Conservation (phyloP, 2,329 filamentous ascomycete genomes). For the Zasmidium cellare region DNA sequence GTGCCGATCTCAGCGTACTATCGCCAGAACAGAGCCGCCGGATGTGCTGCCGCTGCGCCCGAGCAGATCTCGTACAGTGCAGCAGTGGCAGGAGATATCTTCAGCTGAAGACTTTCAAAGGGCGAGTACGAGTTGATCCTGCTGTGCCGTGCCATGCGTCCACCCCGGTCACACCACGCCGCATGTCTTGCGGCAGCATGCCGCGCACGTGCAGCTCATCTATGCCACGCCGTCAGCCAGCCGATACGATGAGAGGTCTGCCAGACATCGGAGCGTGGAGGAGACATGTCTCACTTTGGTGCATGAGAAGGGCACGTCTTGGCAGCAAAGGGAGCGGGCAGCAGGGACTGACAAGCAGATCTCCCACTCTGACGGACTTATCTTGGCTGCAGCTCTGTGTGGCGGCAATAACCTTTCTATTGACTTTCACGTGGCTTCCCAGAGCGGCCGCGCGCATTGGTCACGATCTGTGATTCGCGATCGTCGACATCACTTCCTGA, state of each 20-base stretch:
- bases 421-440: not conserved
- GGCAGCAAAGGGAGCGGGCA: not conserved
- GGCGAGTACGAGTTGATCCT: not conserved
- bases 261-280: not conserved
- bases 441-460: not conserved
- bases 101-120: not conserved
- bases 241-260: not conserved
- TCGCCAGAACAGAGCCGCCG: not conserved
- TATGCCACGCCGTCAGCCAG: not conserved
- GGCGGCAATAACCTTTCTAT: not conserved
- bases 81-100: not conserved
- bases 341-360: not conserved
- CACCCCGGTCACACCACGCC: not conserved
- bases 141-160: not conserved
- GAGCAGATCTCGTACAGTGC: not conserved
- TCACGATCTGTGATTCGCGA: not conserved
- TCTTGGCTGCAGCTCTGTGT: not conserved
- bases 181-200: constrained; percentile 6
- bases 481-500: not conserved
- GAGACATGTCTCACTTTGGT: not conserved
- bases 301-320: not conserved
- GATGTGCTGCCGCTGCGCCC: not conserved
- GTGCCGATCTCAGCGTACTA: not conserved
- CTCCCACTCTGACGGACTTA: not conserved
- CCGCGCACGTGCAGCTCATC: constrained; percentile 5